These are phyloP conservation scores for Lolium multiflorum DNA, from an alignment of 176 grass and related monocot genomes.

Conservation along the genomic window DNA sequence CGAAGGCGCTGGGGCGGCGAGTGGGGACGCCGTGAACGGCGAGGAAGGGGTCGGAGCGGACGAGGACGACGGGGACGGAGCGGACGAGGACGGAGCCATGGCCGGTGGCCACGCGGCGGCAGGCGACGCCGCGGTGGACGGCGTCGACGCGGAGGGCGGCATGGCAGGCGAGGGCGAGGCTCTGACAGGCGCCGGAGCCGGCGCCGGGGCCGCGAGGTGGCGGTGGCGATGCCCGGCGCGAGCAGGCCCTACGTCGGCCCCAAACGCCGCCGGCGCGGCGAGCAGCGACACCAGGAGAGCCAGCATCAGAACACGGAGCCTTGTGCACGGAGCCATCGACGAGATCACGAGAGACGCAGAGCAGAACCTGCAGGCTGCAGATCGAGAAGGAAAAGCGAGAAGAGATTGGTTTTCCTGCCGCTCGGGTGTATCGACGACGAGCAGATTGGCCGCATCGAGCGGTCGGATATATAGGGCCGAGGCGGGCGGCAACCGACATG, in stretches of 20 bases:
- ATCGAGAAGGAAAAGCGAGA: not conserved
- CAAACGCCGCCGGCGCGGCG: not conserved
- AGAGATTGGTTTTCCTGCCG: not conserved
- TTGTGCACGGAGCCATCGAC: not conserved
- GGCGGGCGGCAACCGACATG: conserved; percentile 7
- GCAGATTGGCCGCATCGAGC: not conserved
- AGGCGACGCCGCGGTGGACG: not conserved
- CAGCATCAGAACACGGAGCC: not conserved
- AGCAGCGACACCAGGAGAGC: not conserved
- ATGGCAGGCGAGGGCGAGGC: not conserved
- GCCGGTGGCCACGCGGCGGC: not conserved
- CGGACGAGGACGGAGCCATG: not conserved
- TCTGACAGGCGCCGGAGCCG: not conserved
- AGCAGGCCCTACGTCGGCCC: not conserved
- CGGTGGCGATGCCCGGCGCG: not conserved
- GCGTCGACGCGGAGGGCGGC: not conserved
- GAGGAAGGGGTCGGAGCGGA: not conserved
- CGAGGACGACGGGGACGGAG: not conserved
- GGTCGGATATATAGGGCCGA: not conserved
- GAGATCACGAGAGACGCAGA: not conserved
- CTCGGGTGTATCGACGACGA: not conserved
- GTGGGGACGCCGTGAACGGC: not conserved
- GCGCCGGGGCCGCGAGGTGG: not conserved
- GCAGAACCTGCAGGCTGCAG: not conserved
- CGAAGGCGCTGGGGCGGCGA: not conserved